Evolutionary conservation across 2,329 filamentous ascomycete genomes (phyloP).

Genomic region (Monilinia vaccinii-corymbosi): DNA sequence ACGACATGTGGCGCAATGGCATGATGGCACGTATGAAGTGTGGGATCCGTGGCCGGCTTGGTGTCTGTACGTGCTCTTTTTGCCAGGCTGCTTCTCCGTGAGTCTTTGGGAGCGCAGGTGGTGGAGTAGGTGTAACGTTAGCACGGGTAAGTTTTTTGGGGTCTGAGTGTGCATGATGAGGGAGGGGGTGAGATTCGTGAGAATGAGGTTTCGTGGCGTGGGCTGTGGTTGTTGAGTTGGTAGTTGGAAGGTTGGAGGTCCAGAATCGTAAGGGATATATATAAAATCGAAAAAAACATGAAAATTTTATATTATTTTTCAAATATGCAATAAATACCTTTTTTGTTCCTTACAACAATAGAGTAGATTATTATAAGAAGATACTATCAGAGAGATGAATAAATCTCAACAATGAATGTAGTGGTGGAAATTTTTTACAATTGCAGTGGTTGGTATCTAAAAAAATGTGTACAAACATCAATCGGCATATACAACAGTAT

Average conservation of each 20-base stretch:
- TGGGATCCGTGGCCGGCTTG: constrained; percentile 50
- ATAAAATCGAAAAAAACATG: too few species aligned
- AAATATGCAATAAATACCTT: too few species aligned
- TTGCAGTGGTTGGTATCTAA: background rate
- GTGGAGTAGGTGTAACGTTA: constrained; percentile 61
- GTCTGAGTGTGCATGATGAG: background rate
- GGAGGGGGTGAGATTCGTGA: background rate
- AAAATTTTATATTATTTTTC: too few species aligned
- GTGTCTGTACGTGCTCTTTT: constrained; percentile 48
- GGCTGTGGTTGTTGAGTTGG: too few species aligned
- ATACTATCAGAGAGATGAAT: background rate
- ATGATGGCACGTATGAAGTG: constrained; percentile 43
- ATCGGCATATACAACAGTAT: background rate
- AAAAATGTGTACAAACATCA: background rate
- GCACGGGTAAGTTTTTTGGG: constrained; percentile 51
- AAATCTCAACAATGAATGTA: background rate
- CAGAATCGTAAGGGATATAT: too few species aligned
- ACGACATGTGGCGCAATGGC: constrained; percentile 39
- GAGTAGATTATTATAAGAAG: too few species aligned
- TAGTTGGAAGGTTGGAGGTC: too few species aligned
- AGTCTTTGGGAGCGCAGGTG: constrained; percentile 35
- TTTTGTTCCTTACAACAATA: too few species aligned
- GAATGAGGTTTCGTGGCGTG: too few species aligned
- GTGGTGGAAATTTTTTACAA: background rate
- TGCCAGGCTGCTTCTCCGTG: constrained; percentile 42